These are phyloP conservation scores for Wallacemonas sp. DNA, from an alignment of 208 protist species.

Conservation along the genomic window DNA sequence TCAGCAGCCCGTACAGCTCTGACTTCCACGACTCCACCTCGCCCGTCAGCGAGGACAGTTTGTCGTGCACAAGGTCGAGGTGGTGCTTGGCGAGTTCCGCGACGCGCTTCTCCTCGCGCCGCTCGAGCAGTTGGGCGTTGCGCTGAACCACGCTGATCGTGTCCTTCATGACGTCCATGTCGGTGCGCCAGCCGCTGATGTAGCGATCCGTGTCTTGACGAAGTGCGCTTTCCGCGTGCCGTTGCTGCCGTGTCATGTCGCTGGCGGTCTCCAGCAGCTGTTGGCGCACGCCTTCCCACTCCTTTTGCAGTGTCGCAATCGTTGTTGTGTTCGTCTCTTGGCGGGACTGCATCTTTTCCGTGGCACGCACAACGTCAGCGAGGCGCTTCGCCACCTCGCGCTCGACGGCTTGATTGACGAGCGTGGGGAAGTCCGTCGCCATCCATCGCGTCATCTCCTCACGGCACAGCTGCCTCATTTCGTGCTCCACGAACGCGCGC, in stretches of 20 bases:
- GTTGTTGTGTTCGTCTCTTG: slow-evolving; percentile 21
- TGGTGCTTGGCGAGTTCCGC: slow-evolving; percentile 46
- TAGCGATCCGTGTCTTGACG: slow-evolving; percentile 11
- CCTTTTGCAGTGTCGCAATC: slow-evolving; percentile 7
- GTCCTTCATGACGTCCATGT: slow-evolving; percentile 41
- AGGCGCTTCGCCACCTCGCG: slow-evolving; percentile 30
- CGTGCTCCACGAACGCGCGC: slow-evolving; percentile 14
- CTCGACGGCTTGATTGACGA: slow-evolving; percentile 29
- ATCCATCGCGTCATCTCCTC: slow-evolving; percentile 19
- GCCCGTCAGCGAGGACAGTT: slow-evolving; percentile 31
- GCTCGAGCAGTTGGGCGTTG: slow-evolving; percentile 24
- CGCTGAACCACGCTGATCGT: slow-evolving; percentile 26
- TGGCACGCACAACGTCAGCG: slow-evolving; percentile 8
- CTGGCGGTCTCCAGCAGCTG: slow-evolving; percentile 14
- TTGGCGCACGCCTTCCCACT: slow-evolving; percentile 16
- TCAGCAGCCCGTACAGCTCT: slow-evolving; percentile 21
- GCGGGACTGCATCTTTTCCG: slow-evolving; percentile 14
- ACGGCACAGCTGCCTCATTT: slow-evolving; percentile 25
- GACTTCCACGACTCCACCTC: slow-evolving; percentile 38
- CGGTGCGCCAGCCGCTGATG: slow-evolving; percentile 17
- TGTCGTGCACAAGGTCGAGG: slow-evolving; percentile 38
- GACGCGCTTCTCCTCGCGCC: slow-evolving; percentile 46
- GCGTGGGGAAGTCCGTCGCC: slow-evolving; percentile 17
- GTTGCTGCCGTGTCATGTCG: slow-evolving; percentile 18
- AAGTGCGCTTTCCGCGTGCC: slow-evolving; percentile 10